phyloP scores from a whole-genome alignment of 2,329 filamentous ascomycete genomes.

The Cercospora brassicicola region DNA sequence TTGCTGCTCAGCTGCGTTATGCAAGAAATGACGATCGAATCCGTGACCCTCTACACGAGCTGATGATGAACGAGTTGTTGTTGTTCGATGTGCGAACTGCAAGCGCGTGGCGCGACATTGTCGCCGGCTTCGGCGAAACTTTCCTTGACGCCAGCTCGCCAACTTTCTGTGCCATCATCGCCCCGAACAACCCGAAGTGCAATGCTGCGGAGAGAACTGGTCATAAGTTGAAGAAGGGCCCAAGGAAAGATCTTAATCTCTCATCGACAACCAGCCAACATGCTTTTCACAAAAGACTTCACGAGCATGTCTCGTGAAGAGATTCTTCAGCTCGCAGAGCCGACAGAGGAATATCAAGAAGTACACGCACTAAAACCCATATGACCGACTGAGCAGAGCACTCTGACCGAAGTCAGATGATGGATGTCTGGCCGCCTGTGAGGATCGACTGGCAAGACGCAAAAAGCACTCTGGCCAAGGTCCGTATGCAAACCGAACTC shows the following conservation, averaged over 20 bases:
- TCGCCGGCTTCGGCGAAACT: neutral
- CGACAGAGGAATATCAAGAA: slow-evolving; percentile 23
- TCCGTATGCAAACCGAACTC: slow-evolving; percentile 20
- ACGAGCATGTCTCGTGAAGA: slow-evolving; percentile 22
- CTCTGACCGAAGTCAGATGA: slow-evolving; percentile 15
- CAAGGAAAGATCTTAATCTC: neutral
- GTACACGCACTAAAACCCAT: slow-evolving; percentile 2
- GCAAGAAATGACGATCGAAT: too few species aligned
- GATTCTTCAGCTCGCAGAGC: slow-evolving; percentile 21
- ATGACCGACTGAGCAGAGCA: neutral
- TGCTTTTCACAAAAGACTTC: slow-evolving; percentile 21
- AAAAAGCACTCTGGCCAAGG: slow-evolving; percentile 10
- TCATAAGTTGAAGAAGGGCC: neutral
- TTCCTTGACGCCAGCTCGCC: neutral
- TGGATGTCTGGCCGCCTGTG: slow-evolving; percentile 21
- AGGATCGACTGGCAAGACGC: slow-evolving; percentile 20
- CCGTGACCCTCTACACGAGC: too few species aligned
- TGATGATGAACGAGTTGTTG: too few species aligned
- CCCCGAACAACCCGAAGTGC: neutral
- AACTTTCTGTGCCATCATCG: neutral
- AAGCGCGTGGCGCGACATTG: neutral
- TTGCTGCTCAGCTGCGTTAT: neutral
- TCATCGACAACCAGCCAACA: neutral
- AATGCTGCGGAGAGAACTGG: neutral
- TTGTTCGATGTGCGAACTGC: too few species aligned